A percentile compares a stretch with the other conserved stretches of the same genome.
These are phyloP conservation scores for Boechera stricta DNA, from an alignment of 345 rosid genomes.

Conservation along the genomic window DNA sequence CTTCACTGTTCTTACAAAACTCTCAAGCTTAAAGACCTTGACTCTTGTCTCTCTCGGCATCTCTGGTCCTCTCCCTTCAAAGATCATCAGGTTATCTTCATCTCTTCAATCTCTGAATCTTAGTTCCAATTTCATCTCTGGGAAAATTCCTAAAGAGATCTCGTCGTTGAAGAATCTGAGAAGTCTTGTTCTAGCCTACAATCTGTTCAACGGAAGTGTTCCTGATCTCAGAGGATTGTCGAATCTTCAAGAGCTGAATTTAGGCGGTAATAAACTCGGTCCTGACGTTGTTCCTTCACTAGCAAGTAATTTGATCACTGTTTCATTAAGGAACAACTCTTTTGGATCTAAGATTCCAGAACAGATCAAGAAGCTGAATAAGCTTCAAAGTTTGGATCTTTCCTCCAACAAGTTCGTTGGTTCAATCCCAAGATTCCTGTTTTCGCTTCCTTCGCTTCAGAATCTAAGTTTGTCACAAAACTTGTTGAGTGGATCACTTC, in stretches of 20 bases:
- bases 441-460: constrained; percentile 64
- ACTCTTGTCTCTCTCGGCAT: constrained; percentile 80
- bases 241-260: constrained; percentile 60
- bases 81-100: constrained; percentile 61
- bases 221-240: constrained; percentile 65
- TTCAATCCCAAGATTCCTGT: constrained; percentile 58
- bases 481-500: constrained; percentile 64
- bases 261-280: constrained; percentile 67
- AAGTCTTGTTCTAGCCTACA: constrained; percentile 67
- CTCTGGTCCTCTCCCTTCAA: constrained; percentile 80
- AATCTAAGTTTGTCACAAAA: constrained; percentile 62
- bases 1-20: constrained; percentile 74
- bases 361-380: constrained; percentile 50
- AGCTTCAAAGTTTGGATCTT: constrained; percentile 64
- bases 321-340: constrained; percentile 65
- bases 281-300: constrained; percentile 66
- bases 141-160: constrained; percentile 62
- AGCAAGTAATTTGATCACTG: constrained; percentile 51
- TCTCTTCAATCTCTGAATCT: constrained; percentile 66
- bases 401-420: constrained; percentile 66
- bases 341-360: constrained; percentile 71
- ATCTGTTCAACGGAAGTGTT: constrained; percentile 67
- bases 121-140: constrained; percentile 77
- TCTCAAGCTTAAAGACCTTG: constrained; percentile 62
- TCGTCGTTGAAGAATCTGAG: constrained; percentile 55